A percentile compares a stretch with the other conserved stretches of the same genome.
phyloP scores from a whole-genome alignment of 2,329 filamentous ascomycete genomes.

The Diatrype stigma region DNA sequence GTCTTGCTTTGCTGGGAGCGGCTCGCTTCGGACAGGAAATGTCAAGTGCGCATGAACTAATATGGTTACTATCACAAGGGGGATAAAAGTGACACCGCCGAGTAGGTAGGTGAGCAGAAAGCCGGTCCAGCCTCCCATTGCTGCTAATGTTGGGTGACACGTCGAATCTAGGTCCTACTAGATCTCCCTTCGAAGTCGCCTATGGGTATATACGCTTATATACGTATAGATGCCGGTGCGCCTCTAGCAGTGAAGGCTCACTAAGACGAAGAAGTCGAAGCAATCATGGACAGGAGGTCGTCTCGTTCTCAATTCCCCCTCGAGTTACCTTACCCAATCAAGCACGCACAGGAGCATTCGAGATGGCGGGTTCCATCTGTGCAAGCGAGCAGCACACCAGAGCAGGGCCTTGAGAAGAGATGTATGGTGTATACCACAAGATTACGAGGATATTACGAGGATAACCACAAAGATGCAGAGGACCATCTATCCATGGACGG shows the following conservation, averaged over 20 bases:
- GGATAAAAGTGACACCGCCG: slow-evolving; percentile 84
- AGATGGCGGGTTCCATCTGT: neutral
- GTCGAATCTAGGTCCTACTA: slow-evolving; percentile 15
- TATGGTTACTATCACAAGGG: slow-evolving; percentile 59
- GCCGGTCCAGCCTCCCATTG: slow-evolving; percentile 48
- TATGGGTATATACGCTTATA: neutral
- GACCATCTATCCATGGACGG: too few species aligned
- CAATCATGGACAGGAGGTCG: neutral
- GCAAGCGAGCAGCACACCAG: neutral
- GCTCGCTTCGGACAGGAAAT: slow-evolving; percentile 52
- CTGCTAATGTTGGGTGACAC: slow-evolving; percentile 13
- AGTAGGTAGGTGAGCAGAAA: slow-evolving; percentile 76
- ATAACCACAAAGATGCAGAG: too few species aligned
- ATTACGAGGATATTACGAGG: too few species aligned
- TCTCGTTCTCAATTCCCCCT: neutral
- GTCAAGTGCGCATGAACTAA: slow-evolving; percentile 66
- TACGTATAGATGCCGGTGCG: too few species aligned
- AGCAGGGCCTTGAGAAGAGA: too few species aligned
- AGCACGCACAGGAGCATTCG: neutral
- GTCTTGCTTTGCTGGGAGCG: slow-evolving; percentile 23
- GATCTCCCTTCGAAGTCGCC: neutral
- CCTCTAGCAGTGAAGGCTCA: neutral
- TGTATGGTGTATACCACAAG: too few species aligned
- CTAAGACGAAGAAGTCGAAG: neutral
- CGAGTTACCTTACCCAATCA: neutral